Evolutionary conservation across 805 yeast species (phyloP).

Genomic region (Komagataella populi): DNA sequence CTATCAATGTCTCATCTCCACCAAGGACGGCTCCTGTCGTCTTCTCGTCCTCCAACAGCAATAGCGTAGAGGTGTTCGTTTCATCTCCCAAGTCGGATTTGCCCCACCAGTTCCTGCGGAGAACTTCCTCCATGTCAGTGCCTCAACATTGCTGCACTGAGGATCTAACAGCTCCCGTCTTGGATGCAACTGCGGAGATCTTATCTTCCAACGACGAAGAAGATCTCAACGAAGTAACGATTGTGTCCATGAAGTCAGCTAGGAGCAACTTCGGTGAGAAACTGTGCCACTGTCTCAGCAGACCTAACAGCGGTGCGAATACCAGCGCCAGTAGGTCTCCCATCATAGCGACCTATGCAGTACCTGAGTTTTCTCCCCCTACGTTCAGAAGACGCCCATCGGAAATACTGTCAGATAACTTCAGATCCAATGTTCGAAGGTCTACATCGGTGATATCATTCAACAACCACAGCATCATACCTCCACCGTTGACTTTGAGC

Average conservation of each 20-base stretch:
- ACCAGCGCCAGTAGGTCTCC: background rate
- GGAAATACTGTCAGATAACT: background rate
- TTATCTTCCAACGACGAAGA: slow-evolving; percentile 41
- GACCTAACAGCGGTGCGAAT: background rate
- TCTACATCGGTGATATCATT: background rate
- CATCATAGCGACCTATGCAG: background rate
- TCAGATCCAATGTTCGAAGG: background rate
- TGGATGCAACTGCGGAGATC: slow-evolving; percentile 61
- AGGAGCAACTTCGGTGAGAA: slow-evolving; percentile 1
- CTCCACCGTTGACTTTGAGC: slow-evolving; percentile 1
- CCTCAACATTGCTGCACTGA: slow-evolving; percentile 27
- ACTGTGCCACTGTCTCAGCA: background rate
- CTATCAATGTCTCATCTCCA: background rate
- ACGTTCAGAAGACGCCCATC: background rate
- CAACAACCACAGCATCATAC: background rate
- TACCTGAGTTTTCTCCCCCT: background rate
- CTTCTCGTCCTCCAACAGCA: background rate
- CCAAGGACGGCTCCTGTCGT: background rate
- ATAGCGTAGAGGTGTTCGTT: background rate
- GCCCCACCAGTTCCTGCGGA: background rate
- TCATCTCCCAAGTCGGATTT: background rate
- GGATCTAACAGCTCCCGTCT: slow-evolving; percentile 68
- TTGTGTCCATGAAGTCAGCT: slow-evolving; percentile 23
- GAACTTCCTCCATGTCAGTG: background rate
- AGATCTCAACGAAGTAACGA: slow-evolving; percentile 56